Evolutionary conservation across 768 basidiomycete species (phyloP).

Genomic region (Phaeotremella fagi): DNA sequence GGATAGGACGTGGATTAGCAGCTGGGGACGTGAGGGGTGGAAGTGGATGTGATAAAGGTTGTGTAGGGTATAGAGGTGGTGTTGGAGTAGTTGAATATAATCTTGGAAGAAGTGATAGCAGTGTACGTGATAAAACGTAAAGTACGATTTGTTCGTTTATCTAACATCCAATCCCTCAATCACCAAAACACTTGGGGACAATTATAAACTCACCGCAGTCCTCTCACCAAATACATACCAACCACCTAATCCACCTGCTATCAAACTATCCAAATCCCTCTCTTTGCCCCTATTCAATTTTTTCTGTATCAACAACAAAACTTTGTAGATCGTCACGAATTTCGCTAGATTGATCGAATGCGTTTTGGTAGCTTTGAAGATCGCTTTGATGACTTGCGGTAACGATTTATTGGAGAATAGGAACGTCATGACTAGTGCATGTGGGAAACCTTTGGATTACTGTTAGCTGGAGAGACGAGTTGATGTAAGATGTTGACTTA

Average conservation of each 20-base stretch:
- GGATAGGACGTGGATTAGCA: slow-evolving; percentile 57
- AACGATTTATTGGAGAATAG: slow-evolving; percentile 79
- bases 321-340: slow-evolving; percentile 92
- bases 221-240: slow-evolving; percentile 54
- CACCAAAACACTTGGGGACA: background rate
- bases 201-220: slow-evolving; percentile 49
- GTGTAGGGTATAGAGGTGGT: slow-evolving; percentile 48
- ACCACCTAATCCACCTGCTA: slow-evolving; percentile 88
- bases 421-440: slow-evolving; percentile 93
- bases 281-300: slow-evolving; percentile 72
- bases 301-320: slow-evolving; percentile 73
- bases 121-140: slow-evolving; percentile 86
- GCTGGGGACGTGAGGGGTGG: slow-evolving; percentile 44
- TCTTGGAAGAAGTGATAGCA: slow-evolving; percentile 87
- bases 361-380: slow-evolving; percentile 79
- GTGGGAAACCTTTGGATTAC: slow-evolving; percentile 63
- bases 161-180: slow-evolving; percentile 17
- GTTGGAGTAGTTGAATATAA: slow-evolving; percentile 49
- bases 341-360: slow-evolving; percentile 89
- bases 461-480: background rate
- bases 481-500: too few relatives aligned
- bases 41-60: slow-evolving; percentile 41
- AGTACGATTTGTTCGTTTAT: slow-evolving; percentile 71
- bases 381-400: slow-evolving; percentile 49
- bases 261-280: slow-evolving; percentile 74